Conservation (phyloP, 352 stramenopile genomes). For the Pythium sukuiense region DNA sequence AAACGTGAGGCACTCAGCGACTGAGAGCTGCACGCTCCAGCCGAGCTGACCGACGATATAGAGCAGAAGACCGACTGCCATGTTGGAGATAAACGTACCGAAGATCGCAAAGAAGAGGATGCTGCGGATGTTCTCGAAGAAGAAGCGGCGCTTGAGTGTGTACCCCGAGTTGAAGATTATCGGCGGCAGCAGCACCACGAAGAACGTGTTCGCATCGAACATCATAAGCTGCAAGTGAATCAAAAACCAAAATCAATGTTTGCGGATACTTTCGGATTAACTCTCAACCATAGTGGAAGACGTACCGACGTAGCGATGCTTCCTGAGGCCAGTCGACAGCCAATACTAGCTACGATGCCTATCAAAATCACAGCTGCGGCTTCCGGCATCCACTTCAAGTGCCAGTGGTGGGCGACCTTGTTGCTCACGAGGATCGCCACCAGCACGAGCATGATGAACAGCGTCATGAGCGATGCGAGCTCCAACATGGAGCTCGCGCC, state of each 20-base stretch:
- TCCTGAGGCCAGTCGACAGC: conserved; percentile 27
- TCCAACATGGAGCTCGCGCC: conserved; percentile 31
- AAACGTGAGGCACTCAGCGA: conserved; percentile 72
- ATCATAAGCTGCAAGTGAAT: conserved; percentile 30
- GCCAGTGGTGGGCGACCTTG: conserved; percentile 35
- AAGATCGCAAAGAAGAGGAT: conserved; percentile 72
- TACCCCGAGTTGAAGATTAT: conserved; percentile 88
- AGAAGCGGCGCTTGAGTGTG: conserved; percentile 60
- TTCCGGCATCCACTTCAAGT: conserved; percentile 31
- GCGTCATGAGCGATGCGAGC: conserved; percentile 32
- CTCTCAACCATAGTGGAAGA: not conserved
- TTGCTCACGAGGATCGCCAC: conserved; percentile 35
- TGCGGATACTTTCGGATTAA: not conserved
- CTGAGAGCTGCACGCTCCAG: conserved; percentile 40
- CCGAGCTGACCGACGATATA: conserved; percentile 32
- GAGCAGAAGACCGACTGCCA: conserved; percentile 55
- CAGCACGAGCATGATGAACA: conserved; percentile 33
- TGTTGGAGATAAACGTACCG: conserved; percentile 60
- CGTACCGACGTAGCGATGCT: conserved; percentile 32
- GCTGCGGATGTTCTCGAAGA: conserved; percentile 69
- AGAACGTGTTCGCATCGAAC: conserved; percentile 79
- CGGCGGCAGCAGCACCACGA: conserved; percentile 74
- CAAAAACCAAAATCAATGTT: not conserved
- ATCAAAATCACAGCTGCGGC: conserved; percentile 34
- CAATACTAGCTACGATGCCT: conserved; percentile 25